A percentile compares a stretch with the other conserved stretches of the same genome.
Evolutionary conservation across 257 asterid species (phyloP).

Genomic region (Rhazya stricta): DNA sequence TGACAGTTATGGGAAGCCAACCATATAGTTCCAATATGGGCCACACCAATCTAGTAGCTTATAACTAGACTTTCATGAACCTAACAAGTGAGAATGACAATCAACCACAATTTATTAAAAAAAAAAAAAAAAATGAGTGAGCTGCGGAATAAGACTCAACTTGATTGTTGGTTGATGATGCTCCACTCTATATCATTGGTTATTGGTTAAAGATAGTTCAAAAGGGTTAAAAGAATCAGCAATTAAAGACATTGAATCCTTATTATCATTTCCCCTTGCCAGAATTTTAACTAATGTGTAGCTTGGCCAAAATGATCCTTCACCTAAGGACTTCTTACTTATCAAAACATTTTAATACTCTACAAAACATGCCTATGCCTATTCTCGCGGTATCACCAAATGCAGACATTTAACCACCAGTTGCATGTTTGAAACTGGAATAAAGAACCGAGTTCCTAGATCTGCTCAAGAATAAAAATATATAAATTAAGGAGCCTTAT

Average conservation of each 20-base stretch:
- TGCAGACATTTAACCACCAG: not conserved
- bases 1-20: not conserved
- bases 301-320: not conserved
- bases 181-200: too few relatives aligned
- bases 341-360: not conserved
- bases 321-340: not conserved
- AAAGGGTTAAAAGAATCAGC: too few relatives aligned
- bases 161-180: not conserved
- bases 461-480: not conserved
- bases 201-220: too few relatives aligned
- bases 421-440: not conserved
- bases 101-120: not conserved
- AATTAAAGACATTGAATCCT: too few relatives aligned
- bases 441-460: not conserved
- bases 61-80: too few relatives aligned
- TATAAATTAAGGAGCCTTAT: slow-evolving; percentile 3
- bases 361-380: not conserved
- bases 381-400: not conserved
- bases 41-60: not conserved
- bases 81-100: not conserved
- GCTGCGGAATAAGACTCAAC: not conserved
- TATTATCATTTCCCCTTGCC: too few relatives aligned
- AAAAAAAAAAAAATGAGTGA: not conserved
- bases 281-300: not conserved
- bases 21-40: not conserved